Base-by-base conservation (phyloP, 257 asterid genomes). In the Solanum gracilifrons region DNA sequence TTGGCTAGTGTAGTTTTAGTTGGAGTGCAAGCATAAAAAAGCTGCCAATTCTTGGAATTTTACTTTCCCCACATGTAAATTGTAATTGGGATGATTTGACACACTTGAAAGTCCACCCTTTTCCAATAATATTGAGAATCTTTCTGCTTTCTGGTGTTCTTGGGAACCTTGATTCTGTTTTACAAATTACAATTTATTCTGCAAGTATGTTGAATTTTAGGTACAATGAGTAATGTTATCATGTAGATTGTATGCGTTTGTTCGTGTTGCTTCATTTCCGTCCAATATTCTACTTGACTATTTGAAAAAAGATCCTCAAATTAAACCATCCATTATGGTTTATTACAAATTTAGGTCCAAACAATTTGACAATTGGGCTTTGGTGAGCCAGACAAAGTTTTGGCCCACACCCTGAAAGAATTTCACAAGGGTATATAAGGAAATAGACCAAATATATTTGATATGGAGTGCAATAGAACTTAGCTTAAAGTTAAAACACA, bases 1-100 rank as follows among this genome's bases (percentile, higher is more conserved):
- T 37, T 37, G 60, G 60, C 66, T 1, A 68, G 12, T 85, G 82
- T 71, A 46, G 41, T 85, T 85, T 68, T 86, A 86, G 87, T 86
- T 86, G 87, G 87, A 86, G 87, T 86, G 83, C 83, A 86, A 86
- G 87, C 23, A 86, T 69, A 36, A 72, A 69, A 86, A 86, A 86
- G 83, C 87, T 86, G 87, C 72, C 73, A 86, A 43, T 55, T 75
- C 87, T 72, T 86, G 87, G 72, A 72, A 71, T 85, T 71, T 71
- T 72, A 41, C 83, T 71, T 86, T 58, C 72, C 66, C 73, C 83
- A 71, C 83, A 86, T 71, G 87, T 60, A 60, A 60, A 60, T 23
- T 21, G 68, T 86, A 75, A 43, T 66, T 66, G 46, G 82, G 39
- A 9, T 85, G 83, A 86, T 86, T 69, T 86, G 87, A 46, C 87